A percentile compares a stretch with the other conserved stretches of the same genome.
Conservation (phyloP, 495 filamentous ascomycete species). For the Hypoxylon perforatum region DNA sequence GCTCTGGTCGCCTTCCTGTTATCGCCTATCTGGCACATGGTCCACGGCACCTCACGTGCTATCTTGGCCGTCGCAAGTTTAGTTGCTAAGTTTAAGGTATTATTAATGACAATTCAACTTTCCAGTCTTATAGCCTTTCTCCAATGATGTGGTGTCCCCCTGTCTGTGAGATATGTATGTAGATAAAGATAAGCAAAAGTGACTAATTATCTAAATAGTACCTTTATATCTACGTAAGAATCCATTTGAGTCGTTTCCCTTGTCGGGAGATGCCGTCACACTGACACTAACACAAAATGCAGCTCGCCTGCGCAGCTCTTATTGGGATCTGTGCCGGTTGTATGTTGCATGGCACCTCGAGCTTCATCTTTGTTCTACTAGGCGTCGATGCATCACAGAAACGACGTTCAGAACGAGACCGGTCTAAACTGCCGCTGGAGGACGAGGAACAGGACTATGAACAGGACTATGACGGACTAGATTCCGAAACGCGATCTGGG, state of each 20-base stretch:
- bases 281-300: constrained; percentile 26
- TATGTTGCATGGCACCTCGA: constrained; percentile 58
- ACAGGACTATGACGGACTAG: constrained; percentile 37
- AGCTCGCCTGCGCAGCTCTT: constrained; percentile 68
- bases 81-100: constrained; percentile 73
- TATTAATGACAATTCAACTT: constrained; percentile 18
- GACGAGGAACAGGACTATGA: constrained; percentile 53
- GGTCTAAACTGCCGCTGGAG: constrained; percentile 14
- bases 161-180: constrained; percentile 26
- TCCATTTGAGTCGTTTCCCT: background rate
- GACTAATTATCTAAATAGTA: constrained; percentile 55
- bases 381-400: constrained; percentile 45
- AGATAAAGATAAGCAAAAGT: constrained; percentile 30
- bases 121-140: constrained; percentile 10
- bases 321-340: constrained; percentile 66
- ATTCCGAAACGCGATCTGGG: constrained; percentile 17
- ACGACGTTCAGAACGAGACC: constrained; percentile 16
- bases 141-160: constrained; percentile 1
- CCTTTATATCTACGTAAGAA: constrained; percentile 66
- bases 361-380: constrained; percentile 53
- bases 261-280: constrained; percentile 1
- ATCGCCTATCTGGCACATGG: constrained; percentile 50
- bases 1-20: constrained; percentile 44
- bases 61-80: constrained; percentile 47
- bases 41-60: constrained; percentile 41